A percentile compares a stretch with the other conserved stretches of the same genome.
Conservation (phyloP, 208 protist genomes). For the Porcisia deanei region DNA sequence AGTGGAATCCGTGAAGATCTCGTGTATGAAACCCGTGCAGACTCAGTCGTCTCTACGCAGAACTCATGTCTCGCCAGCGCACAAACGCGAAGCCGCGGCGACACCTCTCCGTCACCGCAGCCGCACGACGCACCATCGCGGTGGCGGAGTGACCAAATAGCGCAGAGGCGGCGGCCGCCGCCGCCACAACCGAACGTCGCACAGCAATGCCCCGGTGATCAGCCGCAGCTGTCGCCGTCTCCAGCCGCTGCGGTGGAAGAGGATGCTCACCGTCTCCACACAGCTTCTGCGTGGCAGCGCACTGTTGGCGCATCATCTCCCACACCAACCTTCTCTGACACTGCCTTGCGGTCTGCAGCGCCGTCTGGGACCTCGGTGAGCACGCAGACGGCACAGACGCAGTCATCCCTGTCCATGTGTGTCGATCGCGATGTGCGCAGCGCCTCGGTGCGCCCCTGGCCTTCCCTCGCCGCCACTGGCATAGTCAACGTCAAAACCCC, state of each 20-base stretch:
- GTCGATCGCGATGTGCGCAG: constrained; percentile 7
- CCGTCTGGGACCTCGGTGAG: constrained; percentile 1
- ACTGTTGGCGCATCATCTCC: neutral
- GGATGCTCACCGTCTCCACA: neutral
- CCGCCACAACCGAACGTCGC: neutral
- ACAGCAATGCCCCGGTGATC: neutral
- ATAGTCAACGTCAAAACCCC: neutral
- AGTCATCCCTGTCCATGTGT: neutral
- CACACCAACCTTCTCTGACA: neutral
- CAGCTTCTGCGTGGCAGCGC: neutral
- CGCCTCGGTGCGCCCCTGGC: neutral
- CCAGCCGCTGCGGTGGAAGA: constrained; percentile 1
- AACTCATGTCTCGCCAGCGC: neutral
- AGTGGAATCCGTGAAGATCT: neutral
- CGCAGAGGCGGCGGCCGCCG: neutral
- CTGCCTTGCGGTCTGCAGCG: constrained; percentile 6
- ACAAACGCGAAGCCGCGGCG: neutral
- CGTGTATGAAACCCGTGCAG: constrained; percentile 3
- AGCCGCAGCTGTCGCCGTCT: constrained; percentile 6
- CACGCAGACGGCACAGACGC: constrained; percentile 1
- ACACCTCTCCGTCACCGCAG: constrained; percentile 11
- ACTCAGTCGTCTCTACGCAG: constrained; percentile 1
- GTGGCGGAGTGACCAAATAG: constrained; percentile 2
- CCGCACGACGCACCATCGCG: neutral
- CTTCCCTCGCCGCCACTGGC: neutral